Evolutionary conservation across 1,284 basidiomycete genomes (phyloP), one percentile per base, ranked within the genome.

Genomic region (Melampsora americana): DNA sequence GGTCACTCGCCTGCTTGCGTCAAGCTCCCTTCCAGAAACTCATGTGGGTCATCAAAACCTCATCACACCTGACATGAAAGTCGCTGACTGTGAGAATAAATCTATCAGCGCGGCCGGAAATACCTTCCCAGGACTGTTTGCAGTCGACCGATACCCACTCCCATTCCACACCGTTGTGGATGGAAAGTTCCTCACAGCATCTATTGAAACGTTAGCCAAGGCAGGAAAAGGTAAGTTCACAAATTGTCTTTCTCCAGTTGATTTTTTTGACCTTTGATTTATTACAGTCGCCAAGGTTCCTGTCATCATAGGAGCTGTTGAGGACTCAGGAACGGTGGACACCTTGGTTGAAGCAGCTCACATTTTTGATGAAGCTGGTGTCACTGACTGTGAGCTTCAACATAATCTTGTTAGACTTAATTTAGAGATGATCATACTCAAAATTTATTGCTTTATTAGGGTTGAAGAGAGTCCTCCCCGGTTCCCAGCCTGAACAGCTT

Each of bases 121-220:
- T 56, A 56, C 26, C 4, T 56, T 28, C 20, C 53, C 53, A n/a
- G 53, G 53, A 56, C 6, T 9, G 53, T 56, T 18, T 28, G 20
- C 53, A 23, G n/a, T n/a, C 26, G 14, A 56, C 53, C 20, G 53
- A n/a, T 56, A 56, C 26, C 53, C 53, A 7, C 5, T 28, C 26
- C 20, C 53, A 23, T 56, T 56, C 53, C 53, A 28, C n/a, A 28
- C 53, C 6, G 20, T 28, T 56, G 53, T 56, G n/a, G 53, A n/a
- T 56, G 53, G 53, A 56, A n/a, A 28, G n/a, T 56, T 56, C 53
- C 20, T 56, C 6, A 56, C 53, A 9, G 53, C 11, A 5, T 56
- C 53, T 56, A 23, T 56, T 56, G n/a, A 56, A n/a, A 28, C 20
- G 12, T 56, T 56, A n/a, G 53, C 26, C n/a, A 56, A 56, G 53